Percentiles rank a stretch among this genome's conserved stretches.
Evolutionary conservation across 208 protist genomes (phyloP).

Genomic region (Trichomonas tenax): DNA sequence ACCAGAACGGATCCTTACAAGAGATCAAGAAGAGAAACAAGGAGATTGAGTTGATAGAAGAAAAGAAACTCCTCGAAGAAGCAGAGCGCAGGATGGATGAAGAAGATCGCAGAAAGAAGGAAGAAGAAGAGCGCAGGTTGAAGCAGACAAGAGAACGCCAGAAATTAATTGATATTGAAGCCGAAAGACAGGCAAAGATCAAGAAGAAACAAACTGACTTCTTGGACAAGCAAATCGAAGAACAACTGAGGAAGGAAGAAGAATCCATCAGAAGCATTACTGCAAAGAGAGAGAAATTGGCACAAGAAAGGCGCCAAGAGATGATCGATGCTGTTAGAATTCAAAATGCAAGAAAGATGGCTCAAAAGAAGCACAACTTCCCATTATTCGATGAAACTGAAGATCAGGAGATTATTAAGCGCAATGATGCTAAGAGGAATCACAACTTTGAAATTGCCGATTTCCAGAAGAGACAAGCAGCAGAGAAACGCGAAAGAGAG

Average conservation of each 20-base stretch:
- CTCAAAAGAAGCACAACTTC: not conserved
- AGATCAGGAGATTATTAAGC: not conserved
- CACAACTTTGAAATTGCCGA: not conserved
- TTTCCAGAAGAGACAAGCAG: not conserved
- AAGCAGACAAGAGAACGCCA: not conserved
- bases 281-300: not conserved
- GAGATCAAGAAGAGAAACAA: not conserved
- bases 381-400: not conserved
- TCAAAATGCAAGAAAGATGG: not conserved
- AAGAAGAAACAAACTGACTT: not conserved
- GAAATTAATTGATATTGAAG: not conserved
- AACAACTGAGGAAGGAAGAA: not conserved
- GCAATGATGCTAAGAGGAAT: not conserved
- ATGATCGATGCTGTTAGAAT: not conserved
- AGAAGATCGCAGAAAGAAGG: not conserved
- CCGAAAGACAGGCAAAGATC: not conserved
- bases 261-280: not conserved
- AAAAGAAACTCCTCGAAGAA: not conserved
- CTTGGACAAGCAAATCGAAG: not conserved
- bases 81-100: not conserved
- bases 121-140: not conserved
- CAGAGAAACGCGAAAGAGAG: conserved; percentile 3
- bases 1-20: not conserved
- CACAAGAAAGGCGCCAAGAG: not conserved
- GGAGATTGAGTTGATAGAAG: not conserved